Base-by-base conservation (phyloP, 192 early-diverging fungal species). In the Dispira simplex region DNA sequence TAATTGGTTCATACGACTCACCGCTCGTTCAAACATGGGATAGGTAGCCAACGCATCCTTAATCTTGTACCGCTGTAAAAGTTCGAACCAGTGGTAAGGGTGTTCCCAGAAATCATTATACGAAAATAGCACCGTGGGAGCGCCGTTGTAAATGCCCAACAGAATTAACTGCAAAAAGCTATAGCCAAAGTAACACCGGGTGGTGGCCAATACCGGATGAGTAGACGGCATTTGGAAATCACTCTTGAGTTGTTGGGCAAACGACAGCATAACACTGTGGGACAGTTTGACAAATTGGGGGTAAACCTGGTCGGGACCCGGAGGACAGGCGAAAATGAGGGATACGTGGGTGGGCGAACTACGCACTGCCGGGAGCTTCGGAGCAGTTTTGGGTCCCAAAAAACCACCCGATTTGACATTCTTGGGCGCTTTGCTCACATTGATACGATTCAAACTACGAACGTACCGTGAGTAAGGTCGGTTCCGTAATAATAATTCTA, bases 51-150 rank as follows among this genome's bases (percentile, higher is more conserved):
- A 83, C 0, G 78, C 75, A 46, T 90, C 85, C 65, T 88, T 87
- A 63, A 86, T 79, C 64, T 81, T 79, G 65, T 87, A 81, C 46
- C 81, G 74, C 67, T 88, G 79, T 14, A 89, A 63, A 39, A 79
- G 75, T 59, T 91, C 90, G 63, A 91, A 89, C 71, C 81, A 89
- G 32, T 89, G 69, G 16, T 75, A 58, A n/a, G 84, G 81, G 44
- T 73, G 71, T 26, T 72, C 67, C 47, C 71, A 78, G 49, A 75
- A 89, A 46, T 89, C 87, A 3, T 71, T 58, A n/a, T 77, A 75
- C 53, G 85, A 69, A 51, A 90, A 73, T 47, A 86, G 67, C 54
- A 87, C 67, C 23, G 87, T 88, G 20, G 72, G 71, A 51, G 77
- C 79, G 25, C 84, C 86, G 13, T 71, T 71, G 18, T 75, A 83